These are phyloP conservation scores for Pyracantha coccinea DNA, from an alignment of 331 rosid genomes.

Conservation along the genomic window DNA sequence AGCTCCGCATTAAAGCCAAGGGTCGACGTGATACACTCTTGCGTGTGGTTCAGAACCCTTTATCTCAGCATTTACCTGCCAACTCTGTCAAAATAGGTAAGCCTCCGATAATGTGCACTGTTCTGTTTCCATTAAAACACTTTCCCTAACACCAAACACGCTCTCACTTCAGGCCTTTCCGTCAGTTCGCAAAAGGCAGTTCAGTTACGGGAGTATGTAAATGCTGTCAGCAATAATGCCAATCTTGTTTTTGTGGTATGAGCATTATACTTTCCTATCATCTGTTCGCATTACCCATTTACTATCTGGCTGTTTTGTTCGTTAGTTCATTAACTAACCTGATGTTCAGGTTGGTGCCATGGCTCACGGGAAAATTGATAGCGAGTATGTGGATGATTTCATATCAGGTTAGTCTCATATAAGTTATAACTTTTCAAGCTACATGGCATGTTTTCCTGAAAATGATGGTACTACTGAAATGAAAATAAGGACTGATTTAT, in stretches of 20 bases:
- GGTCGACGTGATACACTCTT: slow-evolving; percentile 5
- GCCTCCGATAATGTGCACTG: not conserved
- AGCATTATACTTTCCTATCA: not conserved
- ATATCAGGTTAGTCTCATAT: too few relatives aligned
- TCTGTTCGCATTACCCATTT: not conserved
- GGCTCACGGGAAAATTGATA: not conserved
- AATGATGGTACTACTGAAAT: too few relatives aligned
- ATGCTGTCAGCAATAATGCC: not conserved
- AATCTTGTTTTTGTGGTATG: slow-evolving; percentile 15
- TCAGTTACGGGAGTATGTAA: not conserved
- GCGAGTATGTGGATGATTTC: not conserved
- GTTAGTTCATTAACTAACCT: not conserved
- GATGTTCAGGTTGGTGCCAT: not conserved
- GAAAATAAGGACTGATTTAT: too few relatives aligned
- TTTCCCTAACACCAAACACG: not conserved
- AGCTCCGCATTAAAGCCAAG: not conserved
- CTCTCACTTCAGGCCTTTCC: not conserved
- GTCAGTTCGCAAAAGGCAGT: not conserved
- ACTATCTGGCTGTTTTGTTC: not conserved
- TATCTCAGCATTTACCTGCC: slow-evolving; percentile 3
- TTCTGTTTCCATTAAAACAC: not conserved
- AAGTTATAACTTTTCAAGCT: too few relatives aligned
- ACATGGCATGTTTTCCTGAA: too few relatives aligned
- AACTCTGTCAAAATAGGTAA: slow-evolving; percentile 14
- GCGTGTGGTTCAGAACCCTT: slow-evolving; percentile 8